Base-by-base conservation (phyloP, 257 asterid species). In the Prunella vulgaris region DNA sequence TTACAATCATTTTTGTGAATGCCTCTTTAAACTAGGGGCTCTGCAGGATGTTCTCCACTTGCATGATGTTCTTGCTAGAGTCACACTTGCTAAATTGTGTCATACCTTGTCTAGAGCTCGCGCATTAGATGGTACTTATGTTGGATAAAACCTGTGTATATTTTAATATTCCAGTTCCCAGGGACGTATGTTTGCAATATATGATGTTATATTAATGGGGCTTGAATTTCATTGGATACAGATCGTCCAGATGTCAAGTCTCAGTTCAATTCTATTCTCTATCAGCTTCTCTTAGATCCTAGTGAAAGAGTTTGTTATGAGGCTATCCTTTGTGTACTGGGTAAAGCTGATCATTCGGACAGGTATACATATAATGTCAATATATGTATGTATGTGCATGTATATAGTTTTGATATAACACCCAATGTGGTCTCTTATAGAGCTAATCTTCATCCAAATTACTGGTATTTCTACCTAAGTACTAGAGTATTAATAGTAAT, bases 1-100 rank as follows among this genome's bases (percentile, higher is more conserved):
- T 53, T 10, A 32, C 57, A 57, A 38, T 79, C 49, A 63, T 28
- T 42, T 32, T 69, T 35, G 28, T 66, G 60, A 52, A 57, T 68
- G 51, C 76, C 78, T 76, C 40, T 66, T 49, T 78, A 76, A 72
- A 83, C 58, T 84, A 90, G 97, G 95, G 74, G 88, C 93, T 56
- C 81, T 90, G 72, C 89, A 83, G 73, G 90, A 90, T 84, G 82
- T 90, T 86, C 91, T 90, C 68, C 95, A 88, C 75, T 83, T 90
- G 85, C 97, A 88, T 74, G 97, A 90, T 71, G 97, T 88, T 76
- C 91, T 90, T 65, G 97, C 95, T 44, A 86, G 97, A 83, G 97
- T 90, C 75, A 93, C 95, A 66, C 86, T 90, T 72, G 90, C 95
- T 74, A 86, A 82, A 80, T 82, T 90, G 79, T 90, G 97, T 78